Base-by-base conservation (phyloP, 139 green algal genomes). In the Chlorella sp. region DNA sequence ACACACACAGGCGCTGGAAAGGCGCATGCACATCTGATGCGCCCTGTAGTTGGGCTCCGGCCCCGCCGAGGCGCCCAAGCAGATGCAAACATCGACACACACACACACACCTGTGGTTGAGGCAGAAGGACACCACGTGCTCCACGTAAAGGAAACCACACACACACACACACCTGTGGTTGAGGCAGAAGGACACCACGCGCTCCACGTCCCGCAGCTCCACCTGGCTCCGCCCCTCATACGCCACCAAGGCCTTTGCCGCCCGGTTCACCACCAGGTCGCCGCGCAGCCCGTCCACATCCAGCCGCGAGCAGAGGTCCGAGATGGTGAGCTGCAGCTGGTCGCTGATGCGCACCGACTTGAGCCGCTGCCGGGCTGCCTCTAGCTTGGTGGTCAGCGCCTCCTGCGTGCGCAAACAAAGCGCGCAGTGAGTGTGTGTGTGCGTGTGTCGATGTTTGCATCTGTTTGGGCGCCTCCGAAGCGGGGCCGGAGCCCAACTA, bases 261-360 rank as follows among this genome's bases (percentile, higher is more conserved):
- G 90, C 89, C 29, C 91, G 79, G 84, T 96, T 97, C 62, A 82
- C 82, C 5, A 93, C 88, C 42, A 98, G 92, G 85, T 98, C 93
- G 2, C 93, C 93, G 31, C 93, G 91, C 42, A 98, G 87, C 42
- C 93, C 93, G 71, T 98, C 93, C 35, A 97, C 88, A 64, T 97
- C 81, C 29, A 97, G 80, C 49, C 86, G 76, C 17, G 88, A 92
- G 88, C 93, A 97, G 32, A 96, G 83, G 79, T 93, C 82, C n/a
- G 79, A 91, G 81, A 98, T 95, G 33, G 91, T 85, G 4, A 97
- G 70, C 83, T 90, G 79, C 67, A 84, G 60, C 22, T 84, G 60
- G 20, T 74, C 27, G n/a, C 34, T 71, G 68, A 85, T 82, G 59
- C 66, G 73, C 26, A 85, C 70, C 5, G 77, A 71, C 51, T 65